Evolutionary conservation across 768 basidiomycete genomes (phyloP).

Genomic region (Auriscalpium microsporum): DNA sequence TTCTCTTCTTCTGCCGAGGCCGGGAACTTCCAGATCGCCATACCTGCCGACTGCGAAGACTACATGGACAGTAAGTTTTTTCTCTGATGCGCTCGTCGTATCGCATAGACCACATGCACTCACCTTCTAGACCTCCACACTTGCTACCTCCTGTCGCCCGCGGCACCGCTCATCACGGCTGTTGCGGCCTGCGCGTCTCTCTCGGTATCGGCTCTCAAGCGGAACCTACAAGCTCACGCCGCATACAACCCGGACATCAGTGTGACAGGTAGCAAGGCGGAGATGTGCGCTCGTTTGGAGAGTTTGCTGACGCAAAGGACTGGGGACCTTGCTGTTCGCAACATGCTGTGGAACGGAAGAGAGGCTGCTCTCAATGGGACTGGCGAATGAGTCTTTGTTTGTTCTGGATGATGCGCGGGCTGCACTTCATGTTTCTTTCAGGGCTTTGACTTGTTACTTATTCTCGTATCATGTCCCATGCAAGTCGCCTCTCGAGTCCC

Average conservation of each 20-base stretch:
- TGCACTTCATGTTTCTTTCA: too few species aligned
- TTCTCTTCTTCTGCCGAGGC: slow-evolving; percentile 26
- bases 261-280: slow-evolving; percentile 36
- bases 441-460: too few species aligned
- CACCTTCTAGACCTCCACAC: slow-evolving; percentile 32
- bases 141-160: slow-evolving; percentile 39
- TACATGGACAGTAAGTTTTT: slow-evolving; percentile 45
- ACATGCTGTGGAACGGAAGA: slow-evolving; percentile 25
- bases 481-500: too few species aligned
- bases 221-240: slow-evolving; percentile 53
- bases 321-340: slow-evolving; percentile 43
- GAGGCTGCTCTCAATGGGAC: too few species aligned
- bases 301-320: slow-evolving; percentile 38
- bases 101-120: not conserved
- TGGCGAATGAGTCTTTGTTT: too few species aligned
- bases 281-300: slow-evolving; percentile 41
- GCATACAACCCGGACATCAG: slow-evolving; percentile 36
- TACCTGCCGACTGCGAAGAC: slow-evolving; percentile 42
- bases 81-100: not conserved
- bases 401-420: too few species aligned
- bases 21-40: slow-evolving; percentile 41
- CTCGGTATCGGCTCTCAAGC: slow-evolving; percentile 38
- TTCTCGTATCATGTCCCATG: too few species aligned
- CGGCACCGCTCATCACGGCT: slow-evolving; percentile 42
- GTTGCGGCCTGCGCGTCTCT: slow-evolving; percentile 33